Base-by-base conservation (phyloP, 2,329 filamentous ascomycete species). In the Pseudogymnoascus sp. region DNA sequence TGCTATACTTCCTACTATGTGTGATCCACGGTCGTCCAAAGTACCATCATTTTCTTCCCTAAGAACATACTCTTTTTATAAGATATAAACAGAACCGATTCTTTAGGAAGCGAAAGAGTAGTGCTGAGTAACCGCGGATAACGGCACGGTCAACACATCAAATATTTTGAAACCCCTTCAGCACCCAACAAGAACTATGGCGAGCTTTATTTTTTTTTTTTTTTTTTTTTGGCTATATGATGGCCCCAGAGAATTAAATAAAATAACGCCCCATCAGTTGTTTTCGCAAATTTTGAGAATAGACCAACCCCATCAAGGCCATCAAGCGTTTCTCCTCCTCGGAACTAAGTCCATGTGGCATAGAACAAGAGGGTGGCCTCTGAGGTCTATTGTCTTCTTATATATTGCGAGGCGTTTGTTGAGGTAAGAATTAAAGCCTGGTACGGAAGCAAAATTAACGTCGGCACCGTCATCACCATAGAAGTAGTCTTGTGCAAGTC, bases 341-440 rank as follows among this genome's bases (percentile, higher is more conserved):
- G 67, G 70, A 64, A 65, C 66, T 8, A 71, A 64, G 59, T 72
- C 70, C 59, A 70, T 62, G 59, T 72, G 70, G 50, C 67, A 71
- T 8, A 72, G 63, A 42, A 70, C 67, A 35, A 72, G 69, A 29
- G 69, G 67, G 59, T 69, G 66, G 3, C 65, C 66, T 42, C 16
- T 64, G 16, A 71, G 42, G 59, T 71, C 64, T 56, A 71, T 65
- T 16, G 65, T 24, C 19, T 24, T 47, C 3, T 47, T 14, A 11
- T 2, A 2, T 26, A 47, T 8, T 8, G 11, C 13, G 21, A 50
- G 24, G 10, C 21, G 44, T 50, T 11, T 50, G 10, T 50, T 50
- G 44, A 29, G 44, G 0, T 10, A 29, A 1, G 44, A 6, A 14
- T 50, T 50, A 3, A 50, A 29, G 10, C 10, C 44, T 19, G 6